Conservation (phyloP, 257 asterid genomes). For the Ophiorrhiza pumila region DNA sequence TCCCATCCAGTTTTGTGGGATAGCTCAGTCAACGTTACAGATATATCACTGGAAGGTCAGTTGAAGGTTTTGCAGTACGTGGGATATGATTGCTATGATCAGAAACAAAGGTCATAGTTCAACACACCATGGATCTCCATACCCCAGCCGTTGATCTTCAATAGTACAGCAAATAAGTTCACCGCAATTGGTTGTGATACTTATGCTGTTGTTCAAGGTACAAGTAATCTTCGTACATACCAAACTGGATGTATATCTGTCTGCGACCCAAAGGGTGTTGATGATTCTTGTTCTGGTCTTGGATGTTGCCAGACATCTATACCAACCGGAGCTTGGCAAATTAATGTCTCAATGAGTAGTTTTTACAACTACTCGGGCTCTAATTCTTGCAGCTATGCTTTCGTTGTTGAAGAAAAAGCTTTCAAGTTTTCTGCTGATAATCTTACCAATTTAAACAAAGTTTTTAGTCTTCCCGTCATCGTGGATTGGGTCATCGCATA, state of each 20-base stretch:
- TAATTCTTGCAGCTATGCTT: constrained; percentile 8
- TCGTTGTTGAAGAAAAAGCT: not conserved
- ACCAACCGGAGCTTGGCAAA: not conserved
- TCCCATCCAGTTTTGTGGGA: not conserved
- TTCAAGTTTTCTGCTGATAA: not conserved
- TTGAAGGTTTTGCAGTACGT: not conserved
- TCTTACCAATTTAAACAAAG: not conserved
- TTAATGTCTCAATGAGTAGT: not conserved
- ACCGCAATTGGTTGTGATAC: constrained; percentile 36
- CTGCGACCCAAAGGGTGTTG: not conserved
- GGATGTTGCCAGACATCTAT: constrained; percentile 8
- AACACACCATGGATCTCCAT: not conserved
- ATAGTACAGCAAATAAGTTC: constrained; percentile 26
- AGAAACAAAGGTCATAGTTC: not conserved
- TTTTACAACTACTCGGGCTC: not conserved
- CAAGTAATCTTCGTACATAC: not conserved
- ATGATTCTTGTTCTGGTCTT: constrained; percentile 17
- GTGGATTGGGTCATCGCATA: not conserved
- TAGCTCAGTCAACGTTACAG: not conserved
- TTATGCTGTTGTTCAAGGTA: constrained; percentile 7
- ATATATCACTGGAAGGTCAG: constrained; percentile 24
- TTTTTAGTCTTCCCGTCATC: not conserved
- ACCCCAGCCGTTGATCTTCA: not conserved
- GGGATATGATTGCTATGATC: constrained; percentile 13
- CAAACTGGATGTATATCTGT: constrained; percentile 30